Evolutionary conservation across 192 early-diverging fungal genomes (phyloP).

Genomic region (Diversispora epigaea): DNA sequence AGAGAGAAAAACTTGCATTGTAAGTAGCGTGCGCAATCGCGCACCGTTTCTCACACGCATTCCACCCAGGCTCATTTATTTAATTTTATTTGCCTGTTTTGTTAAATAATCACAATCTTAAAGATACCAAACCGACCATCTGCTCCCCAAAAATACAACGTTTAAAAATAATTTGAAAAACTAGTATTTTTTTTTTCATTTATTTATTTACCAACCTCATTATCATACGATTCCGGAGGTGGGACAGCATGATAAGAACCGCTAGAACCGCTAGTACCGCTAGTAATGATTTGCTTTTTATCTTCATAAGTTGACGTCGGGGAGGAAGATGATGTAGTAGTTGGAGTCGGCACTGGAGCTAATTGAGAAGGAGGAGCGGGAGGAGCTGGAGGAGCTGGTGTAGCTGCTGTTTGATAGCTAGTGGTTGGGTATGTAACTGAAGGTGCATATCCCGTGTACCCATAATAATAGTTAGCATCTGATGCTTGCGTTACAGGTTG

Average conservation of each 20-base stretch:
- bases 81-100: too few relatives aligned
- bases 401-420: background rate
- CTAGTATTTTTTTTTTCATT: too few relatives aligned
- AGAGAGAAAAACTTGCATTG: slow-evolving; percentile 25
- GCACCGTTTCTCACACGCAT: slow-evolving; percentile 28
- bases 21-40: slow-evolving; percentile 33
- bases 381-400: slow-evolving; percentile 17
- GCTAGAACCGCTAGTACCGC: background rate
- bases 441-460: slow-evolving; percentile 23
- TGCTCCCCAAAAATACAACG: too few relatives aligned
- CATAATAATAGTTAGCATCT: slow-evolving; percentile 29
- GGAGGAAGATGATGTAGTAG: background rate
- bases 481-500: background rate
- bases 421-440: background rate
- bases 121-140: too few relatives aligned
- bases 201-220: slow-evolving; percentile 27
- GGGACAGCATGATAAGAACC: slow-evolving; percentile 30
- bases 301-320: background rate
- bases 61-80: too few relatives aligned
- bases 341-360: background rate
- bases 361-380: background rate
- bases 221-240: slow-evolving; percentile 32
- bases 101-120: too few relatives aligned
- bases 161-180: too few relatives aligned
- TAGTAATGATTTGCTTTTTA: background rate